Evolutionary conservation across 352 stramenopile genomes (phyloP), one percentile per base, ranked within the genome.

Genomic region (Phytophthora citrophthora): DNA sequence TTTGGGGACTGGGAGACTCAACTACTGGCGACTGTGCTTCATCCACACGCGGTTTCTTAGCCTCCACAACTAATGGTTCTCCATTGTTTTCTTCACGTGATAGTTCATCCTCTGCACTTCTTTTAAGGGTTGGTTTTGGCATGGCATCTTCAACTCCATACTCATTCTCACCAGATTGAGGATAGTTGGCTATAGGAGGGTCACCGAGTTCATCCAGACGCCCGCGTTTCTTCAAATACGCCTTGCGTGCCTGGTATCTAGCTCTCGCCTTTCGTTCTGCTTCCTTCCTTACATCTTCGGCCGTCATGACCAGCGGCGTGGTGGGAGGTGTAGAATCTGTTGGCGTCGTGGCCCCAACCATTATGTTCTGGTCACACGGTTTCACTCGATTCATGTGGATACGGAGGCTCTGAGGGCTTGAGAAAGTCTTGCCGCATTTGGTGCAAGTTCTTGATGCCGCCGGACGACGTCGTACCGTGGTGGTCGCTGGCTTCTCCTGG

Each of bases 351-450:
- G 56, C 1, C 26, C 36, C 27, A 47, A 50, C n/a, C 3, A 15
- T 45, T 10, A 44, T 39, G 11, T 72, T 48, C 50, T 62, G 56
- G 26, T 69, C 51, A 43, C 68, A 76, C 2, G 68, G 56, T 29
- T 65, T 72, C 20, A 76, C 51, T 62, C 62, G 38, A 31, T 69
- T 72, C 47, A 69, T 65, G 50, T 76, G 68, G 38, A 76, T 69
- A 5, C 62, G 56, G 18, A 76, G 56, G 60, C 62, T 76, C 34
- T 76, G 68, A 12, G 56, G 29, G 23, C 68, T 76, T 5, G 68
- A 68, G 41, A 76, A 76, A 7, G 57, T 72, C 45, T 65, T 72
- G 38, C 53, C 53, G 13, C 68, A 76, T 31, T 63, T 76, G 49
- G 7, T n/a, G 32, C 62, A 76, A 5, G 56, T 76, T 39, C 34